phyloP scores from a whole-genome alignment of 1,139 yeast genomes.

The Diutina scorzettiae region DNA sequence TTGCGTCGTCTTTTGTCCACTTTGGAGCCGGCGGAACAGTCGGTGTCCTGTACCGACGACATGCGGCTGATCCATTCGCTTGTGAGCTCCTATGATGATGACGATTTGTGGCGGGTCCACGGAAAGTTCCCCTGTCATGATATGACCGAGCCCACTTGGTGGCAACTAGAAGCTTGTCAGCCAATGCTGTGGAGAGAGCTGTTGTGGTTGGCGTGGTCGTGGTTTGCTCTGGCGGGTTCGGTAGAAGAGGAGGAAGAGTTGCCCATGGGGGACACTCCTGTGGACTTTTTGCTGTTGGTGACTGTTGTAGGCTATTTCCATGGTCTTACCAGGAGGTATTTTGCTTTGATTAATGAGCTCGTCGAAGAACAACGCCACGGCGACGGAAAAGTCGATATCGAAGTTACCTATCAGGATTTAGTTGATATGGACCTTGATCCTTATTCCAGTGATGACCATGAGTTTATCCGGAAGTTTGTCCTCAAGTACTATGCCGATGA shows the following conservation, averaged over 20 bases:
- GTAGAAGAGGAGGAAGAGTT: constrained; percentile 3
- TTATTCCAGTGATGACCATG: constrained; percentile 42
- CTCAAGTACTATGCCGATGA: constrained; percentile 40
- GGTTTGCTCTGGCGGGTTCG: constrained; percentile 78
- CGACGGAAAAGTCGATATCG: constrained; percentile 5
- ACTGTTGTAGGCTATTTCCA: constrained; percentile 46
- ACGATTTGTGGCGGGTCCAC: background rate
- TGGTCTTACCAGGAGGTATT: constrained; percentile 35
- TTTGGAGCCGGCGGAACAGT: background rate
- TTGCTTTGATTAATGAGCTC: constrained; percentile 25
- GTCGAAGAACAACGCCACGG: constrained; percentile 20
- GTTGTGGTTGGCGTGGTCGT: constrained; percentile 60
- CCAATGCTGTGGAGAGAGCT: constrained; percentile 53
- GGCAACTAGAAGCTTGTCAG: constrained; percentile 33
- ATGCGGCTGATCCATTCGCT: constrained; percentile 1
- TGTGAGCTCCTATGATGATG: background rate
- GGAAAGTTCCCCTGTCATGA: background rate
- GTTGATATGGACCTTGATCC: constrained; percentile 71
- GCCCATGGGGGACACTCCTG: constrained; percentile 1
- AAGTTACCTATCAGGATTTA: constrained; percentile 43
- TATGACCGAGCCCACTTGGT: constrained; percentile 28
- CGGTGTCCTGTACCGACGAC: background rate
- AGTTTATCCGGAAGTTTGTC: constrained; percentile 43
- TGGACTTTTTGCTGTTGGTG: constrained; percentile 15
- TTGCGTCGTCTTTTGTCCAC: background rate